phyloP scores from a whole-genome alignment of 2,329 filamentous ascomycete genomes.

The Grosmannia huntii region DNA sequence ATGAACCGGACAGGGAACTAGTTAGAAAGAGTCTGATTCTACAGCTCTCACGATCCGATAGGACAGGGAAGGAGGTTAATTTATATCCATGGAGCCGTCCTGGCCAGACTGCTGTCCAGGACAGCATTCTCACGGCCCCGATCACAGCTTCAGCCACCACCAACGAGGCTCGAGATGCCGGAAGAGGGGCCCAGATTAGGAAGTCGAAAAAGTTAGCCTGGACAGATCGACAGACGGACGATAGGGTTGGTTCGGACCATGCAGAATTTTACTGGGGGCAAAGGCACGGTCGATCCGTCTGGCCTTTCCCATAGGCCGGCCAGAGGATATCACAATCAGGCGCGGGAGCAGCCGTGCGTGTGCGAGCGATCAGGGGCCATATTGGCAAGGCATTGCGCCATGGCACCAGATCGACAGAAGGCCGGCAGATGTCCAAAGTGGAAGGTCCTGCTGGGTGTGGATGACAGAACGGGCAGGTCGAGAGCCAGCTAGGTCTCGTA shows the following conservation, averaged over 20 bases:
- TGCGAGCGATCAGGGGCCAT: background rate
- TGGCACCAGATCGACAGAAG: background rate
- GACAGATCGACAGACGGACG: background rate
- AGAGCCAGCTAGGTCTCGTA: background rate
- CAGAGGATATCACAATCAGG: background rate
- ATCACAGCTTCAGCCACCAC: too few relatives aligned
- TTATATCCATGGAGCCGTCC: background rate
- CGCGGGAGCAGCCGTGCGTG: background rate
- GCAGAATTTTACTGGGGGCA: background rate
- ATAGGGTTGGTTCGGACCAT: background rate
- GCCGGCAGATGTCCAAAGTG: background rate
- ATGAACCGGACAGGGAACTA: too few relatives aligned
- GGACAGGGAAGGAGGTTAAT: background rate
- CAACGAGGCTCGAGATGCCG: background rate
- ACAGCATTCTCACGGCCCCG: background rate
- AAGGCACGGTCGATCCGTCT: too few relatives aligned
- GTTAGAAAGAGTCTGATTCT: too few relatives aligned
- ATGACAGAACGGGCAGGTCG: background rate
- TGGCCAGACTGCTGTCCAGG: background rate
- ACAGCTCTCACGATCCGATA: too few relatives aligned
- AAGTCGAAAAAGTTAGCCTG: background rate
- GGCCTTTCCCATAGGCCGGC: background rate
- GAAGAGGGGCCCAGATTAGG: background rate
- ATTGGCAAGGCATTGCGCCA: background rate
- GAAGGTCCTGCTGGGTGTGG: background rate